Conservation (phyloP, 768 basidiomycete genomes). For the Nidularia pulvinata region DNA sequence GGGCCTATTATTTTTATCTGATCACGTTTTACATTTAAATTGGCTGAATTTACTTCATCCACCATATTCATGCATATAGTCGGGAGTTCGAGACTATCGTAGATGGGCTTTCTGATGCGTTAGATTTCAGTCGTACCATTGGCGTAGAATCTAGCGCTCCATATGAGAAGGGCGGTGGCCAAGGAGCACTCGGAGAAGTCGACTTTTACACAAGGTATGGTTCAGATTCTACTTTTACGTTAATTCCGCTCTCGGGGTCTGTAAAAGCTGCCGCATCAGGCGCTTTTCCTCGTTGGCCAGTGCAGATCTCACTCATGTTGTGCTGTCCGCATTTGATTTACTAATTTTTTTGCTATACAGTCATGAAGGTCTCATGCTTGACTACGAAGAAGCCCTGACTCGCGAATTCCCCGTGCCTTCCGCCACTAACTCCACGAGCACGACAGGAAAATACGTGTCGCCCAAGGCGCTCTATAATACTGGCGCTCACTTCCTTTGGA, state of each 20-base stretch:
- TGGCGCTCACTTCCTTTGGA: conserved; percentile 95
- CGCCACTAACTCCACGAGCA: conserved; percentile 11
- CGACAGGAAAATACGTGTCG: conserved; percentile 1
- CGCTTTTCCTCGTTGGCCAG: no score
- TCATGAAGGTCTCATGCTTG: conserved; percentile 92
- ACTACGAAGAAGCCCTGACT: conserved; percentile 92
- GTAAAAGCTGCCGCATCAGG: no score
- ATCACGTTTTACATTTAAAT: no score
- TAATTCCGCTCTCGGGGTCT: background rate
- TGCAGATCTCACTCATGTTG: no score
- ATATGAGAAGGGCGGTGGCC: conserved; percentile 73
- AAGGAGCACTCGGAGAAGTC: conserved; percentile 79
- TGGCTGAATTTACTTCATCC: no score
- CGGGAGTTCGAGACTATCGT: conserved; percentile 86
- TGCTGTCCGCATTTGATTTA: no score
- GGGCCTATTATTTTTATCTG: no score
- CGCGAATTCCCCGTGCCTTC: conserved; percentile 53
- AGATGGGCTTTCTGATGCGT: conserved; percentile 82
- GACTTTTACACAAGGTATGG: conserved; percentile 89
- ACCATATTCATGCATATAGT: conserved; percentile 27
- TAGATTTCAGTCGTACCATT: conserved; percentile 92
- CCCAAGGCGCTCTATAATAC: conserved; percentile 75
- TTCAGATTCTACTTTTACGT: background rate
- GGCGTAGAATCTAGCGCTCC: conserved; percentile 63
- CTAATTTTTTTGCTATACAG: conserved; percentile 28